Evolutionary conservation across 352 stramenopile genomes (phyloP).

Genomic region (Globisporangium irregulare): DNA sequence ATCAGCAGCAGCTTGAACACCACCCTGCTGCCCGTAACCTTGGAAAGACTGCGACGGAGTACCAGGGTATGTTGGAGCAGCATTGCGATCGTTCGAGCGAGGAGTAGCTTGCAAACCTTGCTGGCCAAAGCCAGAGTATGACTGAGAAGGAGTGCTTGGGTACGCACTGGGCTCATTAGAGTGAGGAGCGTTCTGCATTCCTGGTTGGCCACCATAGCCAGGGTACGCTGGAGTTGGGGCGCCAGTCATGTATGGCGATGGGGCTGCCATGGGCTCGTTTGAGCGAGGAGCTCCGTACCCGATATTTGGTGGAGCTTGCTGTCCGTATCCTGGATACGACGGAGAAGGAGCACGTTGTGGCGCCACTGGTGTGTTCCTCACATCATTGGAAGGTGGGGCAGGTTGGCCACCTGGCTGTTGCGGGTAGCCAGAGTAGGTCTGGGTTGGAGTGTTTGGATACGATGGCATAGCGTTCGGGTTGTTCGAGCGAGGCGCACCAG

Average conservation of each 20-base stretch:
- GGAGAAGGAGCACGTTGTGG: slow-evolving; percentile 10
- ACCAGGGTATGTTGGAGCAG: slow-evolving; percentile 25
- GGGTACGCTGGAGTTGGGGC: neutral
- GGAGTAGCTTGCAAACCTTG: slow-evolving; percentile 17
- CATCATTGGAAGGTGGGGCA: slow-evolving; percentile 12
- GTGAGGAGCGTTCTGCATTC: slow-evolving; percentile 9
- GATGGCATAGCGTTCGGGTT: slow-evolving; percentile 20
- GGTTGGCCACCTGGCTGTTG: slow-evolving; percentile 20
- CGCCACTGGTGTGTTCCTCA: slow-evolving; percentile 1
- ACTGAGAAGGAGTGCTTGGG: slow-evolving; percentile 10
- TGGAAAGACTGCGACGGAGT: slow-evolving; percentile 22
- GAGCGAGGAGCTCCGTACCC: slow-evolving; percentile 16
- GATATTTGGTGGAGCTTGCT: slow-evolving; percentile 17
- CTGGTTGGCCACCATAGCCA: slow-evolving; percentile 1
- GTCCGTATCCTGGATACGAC: slow-evolving; percentile 12
- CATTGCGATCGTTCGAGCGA: slow-evolving; percentile 23
- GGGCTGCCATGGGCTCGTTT: slow-evolving; percentile 17
- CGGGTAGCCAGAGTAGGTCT: slow-evolving; percentile 17
- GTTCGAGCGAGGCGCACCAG: slow-evolving; percentile 26
- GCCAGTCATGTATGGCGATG: slow-evolving; percentile 26
- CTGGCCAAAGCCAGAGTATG: slow-evolving; percentile 8
- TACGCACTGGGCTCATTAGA: slow-evolving; percentile 20
- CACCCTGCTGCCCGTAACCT: slow-evolving; percentile 9
- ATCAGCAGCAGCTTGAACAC: slow-evolving; percentile 10
- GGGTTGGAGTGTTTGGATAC: slow-evolving; percentile 27